phyloP scores from a whole-genome alignment of 176 grass and related monocot species.

The Alloteropsis semialata region DNA sequence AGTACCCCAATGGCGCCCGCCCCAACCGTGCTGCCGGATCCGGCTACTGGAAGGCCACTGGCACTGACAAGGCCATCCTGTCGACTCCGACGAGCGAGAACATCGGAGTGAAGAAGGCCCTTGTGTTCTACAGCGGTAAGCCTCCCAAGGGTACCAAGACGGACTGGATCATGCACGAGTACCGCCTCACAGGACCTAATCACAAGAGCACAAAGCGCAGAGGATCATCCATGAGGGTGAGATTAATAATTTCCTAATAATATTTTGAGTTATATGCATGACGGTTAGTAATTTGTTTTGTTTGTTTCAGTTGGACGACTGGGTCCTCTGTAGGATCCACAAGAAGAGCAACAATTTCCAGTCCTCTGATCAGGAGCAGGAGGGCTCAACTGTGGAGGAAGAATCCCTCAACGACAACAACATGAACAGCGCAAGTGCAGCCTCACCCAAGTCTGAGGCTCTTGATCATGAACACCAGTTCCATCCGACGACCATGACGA shows the following conservation, averaged over 20 bases:
- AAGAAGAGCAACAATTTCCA: slow-evolving; percentile 45
- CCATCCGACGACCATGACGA: background rate
- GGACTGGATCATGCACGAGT: slow-evolving; percentile 94
- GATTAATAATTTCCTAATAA: too few species aligned
- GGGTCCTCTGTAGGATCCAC: slow-evolving; percentile 79
- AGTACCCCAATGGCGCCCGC: slow-evolving; percentile 63
- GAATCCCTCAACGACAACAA: background rate
- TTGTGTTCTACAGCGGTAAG: slow-evolving; percentile 73
- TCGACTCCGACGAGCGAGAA: background rate
- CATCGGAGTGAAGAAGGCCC: slow-evolving; percentile 71
- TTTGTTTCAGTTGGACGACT: slow-evolving; percentile 62
- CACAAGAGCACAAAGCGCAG: slow-evolving; percentile 18
- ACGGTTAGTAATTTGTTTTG: too few species aligned
- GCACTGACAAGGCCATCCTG: slow-evolving; percentile 54
- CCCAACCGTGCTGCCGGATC: slow-evolving; percentile 60
- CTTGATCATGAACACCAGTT: background rate
- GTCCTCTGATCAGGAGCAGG: slow-evolving; percentile 30
- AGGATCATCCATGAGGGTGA: slow-evolving; percentile 60
- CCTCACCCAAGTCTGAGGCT: slow-evolving; percentile 13
- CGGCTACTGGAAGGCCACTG: slow-evolving; percentile 74
- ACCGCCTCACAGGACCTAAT: slow-evolving; percentile 25
- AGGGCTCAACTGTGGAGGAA: slow-evolving; percentile 40
- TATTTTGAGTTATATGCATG: too few species aligned
- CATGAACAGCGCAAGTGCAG: background rate
- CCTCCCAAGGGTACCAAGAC: slow-evolving; percentile 70